These are phyloP conservation scores for Psilocybe cyanescens DNA, from an alignment of 768 basidiomycete genomes.

Conservation along the genomic window DNA sequence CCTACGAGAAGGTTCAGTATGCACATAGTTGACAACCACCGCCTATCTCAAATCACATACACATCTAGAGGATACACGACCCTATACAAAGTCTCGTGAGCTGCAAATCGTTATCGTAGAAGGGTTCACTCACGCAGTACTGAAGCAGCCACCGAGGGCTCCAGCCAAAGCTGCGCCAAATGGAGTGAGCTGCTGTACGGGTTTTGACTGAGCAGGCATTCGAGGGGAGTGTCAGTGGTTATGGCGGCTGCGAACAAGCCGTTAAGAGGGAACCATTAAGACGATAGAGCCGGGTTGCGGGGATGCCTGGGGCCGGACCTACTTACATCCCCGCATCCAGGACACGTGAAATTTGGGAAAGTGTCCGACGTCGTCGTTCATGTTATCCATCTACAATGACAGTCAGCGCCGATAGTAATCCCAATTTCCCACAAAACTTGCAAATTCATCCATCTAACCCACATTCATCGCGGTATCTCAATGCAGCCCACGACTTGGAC, in stretches of 20 bases:
- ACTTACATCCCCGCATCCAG: conserved; percentile 3
- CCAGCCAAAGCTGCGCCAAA: conserved; percentile 91
- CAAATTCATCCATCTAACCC: conserved; percentile 28
- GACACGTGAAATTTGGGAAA: conserved; percentile 16
- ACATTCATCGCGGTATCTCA: conserved; percentile 3
- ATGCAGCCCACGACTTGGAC: conserved; percentile 10
- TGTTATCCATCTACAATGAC: not conserved
- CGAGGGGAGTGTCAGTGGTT: conserved; percentile 22
- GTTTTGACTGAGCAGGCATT: conserved; percentile 60
- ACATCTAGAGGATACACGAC: conserved; percentile 96
- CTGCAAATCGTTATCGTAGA: not conserved
- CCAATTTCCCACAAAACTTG: conserved; percentile 40
- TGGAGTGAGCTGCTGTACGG: conserved; percentile 76
- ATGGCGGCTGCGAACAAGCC: conserved; percentile 12
- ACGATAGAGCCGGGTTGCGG: conserved; percentile 19
- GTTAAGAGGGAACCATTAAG: not conserved
- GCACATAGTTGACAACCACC: too few relatives aligned
- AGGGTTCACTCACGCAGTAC: conserved; percentile 74
- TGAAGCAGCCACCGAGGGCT: conserved; percentile 91
- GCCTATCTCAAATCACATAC: conserved; percentile 46
- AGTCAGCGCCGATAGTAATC: conserved; percentile 12
- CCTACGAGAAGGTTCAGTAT: conserved; percentile 41
- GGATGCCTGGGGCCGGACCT: conserved; percentile 17
- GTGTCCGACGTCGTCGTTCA: not conserved
- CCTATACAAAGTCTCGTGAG: conserved; percentile 41